Evolutionary conservation across 2,329 filamentous ascomycete genomes (phyloP).

Genomic region (Xylariomycetidae sp.): DNA sequence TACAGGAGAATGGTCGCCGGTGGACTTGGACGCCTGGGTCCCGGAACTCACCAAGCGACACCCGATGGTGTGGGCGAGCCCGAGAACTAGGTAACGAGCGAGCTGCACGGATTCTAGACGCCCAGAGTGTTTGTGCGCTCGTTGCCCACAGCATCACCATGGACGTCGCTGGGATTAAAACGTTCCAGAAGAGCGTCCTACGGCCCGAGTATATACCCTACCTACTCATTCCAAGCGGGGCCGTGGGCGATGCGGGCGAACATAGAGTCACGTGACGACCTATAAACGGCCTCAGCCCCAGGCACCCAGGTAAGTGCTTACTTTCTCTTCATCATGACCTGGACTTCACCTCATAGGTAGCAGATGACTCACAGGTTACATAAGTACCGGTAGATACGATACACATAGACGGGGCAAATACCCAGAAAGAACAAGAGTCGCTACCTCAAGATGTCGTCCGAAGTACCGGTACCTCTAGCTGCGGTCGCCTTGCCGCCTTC

Average conservation of each 20-base stretch:
- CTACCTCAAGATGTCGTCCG: too few relatives aligned
- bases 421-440: too few relatives aligned
- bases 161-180: conserved; percentile 31
- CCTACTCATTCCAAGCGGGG: too few relatives aligned
- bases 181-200: conserved; percentile 32
- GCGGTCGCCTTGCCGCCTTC: conserved; percentile 13
- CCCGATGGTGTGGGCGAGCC: conserved; percentile 42
- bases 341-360: too few relatives aligned
- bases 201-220: conserved; percentile 38
- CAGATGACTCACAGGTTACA: too few relatives aligned
- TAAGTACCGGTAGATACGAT: too few relatives aligned
- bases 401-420: too few relatives aligned
- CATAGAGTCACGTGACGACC: too few relatives aligned
- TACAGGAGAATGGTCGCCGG: conserved; percentile 31
- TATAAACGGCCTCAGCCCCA: too few relatives aligned
- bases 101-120: conserved; percentile 35
- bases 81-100: conserved; percentile 31
- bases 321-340: too few relatives aligned
- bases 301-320: too few relatives aligned
- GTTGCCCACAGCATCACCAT: conserved; percentile 27
- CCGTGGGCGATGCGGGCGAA: too few relatives aligned
- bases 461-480: conserved; percentile 11
- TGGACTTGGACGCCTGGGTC: conserved; percentile 31
- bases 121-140: conserved; percentile 33
- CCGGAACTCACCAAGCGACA: conserved; percentile 32